Conservation (phyloP, 2,329 filamentous ascomycete species). For the Neodidymelliopsis sp. region DNA sequence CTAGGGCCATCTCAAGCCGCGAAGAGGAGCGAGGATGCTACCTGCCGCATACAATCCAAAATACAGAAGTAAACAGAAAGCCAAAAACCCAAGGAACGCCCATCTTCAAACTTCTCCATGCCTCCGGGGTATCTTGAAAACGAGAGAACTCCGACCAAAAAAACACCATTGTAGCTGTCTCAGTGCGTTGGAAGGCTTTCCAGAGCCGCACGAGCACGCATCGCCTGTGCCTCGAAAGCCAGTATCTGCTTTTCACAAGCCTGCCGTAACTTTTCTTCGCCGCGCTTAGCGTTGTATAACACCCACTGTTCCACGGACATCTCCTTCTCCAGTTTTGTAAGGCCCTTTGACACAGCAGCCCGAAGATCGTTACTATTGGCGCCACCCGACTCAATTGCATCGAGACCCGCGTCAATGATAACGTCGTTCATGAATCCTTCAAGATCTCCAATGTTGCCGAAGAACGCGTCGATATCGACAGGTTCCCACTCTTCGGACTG, state of each 20-base stretch:
- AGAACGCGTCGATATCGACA: slow-evolving; percentile 77
- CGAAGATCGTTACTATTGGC: slow-evolving; percentile 51
- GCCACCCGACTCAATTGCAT: slow-evolving; percentile 32
- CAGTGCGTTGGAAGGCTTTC: slow-evolving; percentile 58
- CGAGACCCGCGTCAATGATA: slow-evolving; percentile 41
- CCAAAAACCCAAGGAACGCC: slow-evolving; percentile 8
- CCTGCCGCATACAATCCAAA: not conserved
- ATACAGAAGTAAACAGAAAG: not conserved
- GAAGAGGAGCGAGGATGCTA: slow-evolving; percentile 13
- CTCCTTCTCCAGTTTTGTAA: slow-evolving; percentile 79
- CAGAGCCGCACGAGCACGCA: slow-evolving; percentile 76
- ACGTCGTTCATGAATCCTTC: slow-evolving; percentile 36
- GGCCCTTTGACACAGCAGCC: slow-evolving; percentile 61
- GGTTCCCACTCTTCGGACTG: slow-evolving; percentile 68
- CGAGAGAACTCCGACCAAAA: slow-evolving; percentile 22
- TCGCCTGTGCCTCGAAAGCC: slow-evolving; percentile 83
- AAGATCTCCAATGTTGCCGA: slow-evolving; percentile 51
- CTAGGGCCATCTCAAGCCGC: slow-evolving; percentile 28
- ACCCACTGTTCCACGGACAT: slow-evolving; percentile 98
- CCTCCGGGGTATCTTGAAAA: slow-evolving; percentile 33
- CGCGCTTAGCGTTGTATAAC: slow-evolving; percentile 76
- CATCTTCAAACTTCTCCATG: slow-evolving; percentile 9
- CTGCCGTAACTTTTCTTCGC: slow-evolving; percentile 77
- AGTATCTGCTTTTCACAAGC: slow-evolving; percentile 86
- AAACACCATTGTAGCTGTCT: slow-evolving; percentile 8